Evolutionary conservation across 495 filamentous ascomycete genomes (phyloP).

Genomic region (Aspergillus taichungensis): DNA sequence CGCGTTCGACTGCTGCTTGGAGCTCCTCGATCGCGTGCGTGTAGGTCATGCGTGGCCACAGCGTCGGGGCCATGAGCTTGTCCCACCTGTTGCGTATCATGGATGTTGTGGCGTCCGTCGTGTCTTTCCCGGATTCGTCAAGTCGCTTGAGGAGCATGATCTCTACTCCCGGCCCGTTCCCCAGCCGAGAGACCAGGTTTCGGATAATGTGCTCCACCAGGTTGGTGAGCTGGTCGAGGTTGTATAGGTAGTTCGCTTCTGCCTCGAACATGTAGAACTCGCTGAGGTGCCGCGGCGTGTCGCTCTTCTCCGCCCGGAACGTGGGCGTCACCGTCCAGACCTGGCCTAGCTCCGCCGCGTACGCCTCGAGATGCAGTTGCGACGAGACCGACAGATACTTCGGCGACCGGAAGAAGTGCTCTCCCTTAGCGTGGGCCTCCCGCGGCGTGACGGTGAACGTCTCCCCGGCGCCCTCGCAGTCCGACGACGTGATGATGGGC

Average conservation of each 20-base stretch:
- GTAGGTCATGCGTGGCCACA: constrained; percentile 84
- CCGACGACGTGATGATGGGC: constrained; percentile 91
- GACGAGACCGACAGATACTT: constrained; percentile 95
- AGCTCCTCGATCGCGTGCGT: constrained; percentile 64
- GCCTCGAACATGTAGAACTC: constrained; percentile 99
- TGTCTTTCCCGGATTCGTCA: constrained; percentile 27
- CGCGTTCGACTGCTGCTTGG: constrained; percentile 44
- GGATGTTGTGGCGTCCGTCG: constrained; percentile 22
- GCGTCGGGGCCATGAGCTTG: constrained; percentile 44
- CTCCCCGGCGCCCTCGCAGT: constrained; percentile 94
- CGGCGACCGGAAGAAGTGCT: constrained; percentile 70
- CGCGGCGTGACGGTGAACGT: constrained; percentile 67
- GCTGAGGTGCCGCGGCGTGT: constrained; percentile 87
- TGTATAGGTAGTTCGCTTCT: constrained; percentile 69
- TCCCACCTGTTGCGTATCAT: constrained; percentile 61
- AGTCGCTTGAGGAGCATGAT: constrained; percentile 50
- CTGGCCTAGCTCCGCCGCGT: constrained; percentile 76
- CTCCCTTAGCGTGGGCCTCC: constrained; percentile 20
- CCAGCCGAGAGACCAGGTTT: constrained; percentile 47
- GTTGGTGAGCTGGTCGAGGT: constrained; percentile 61
- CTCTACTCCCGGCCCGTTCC: constrained; percentile 45
- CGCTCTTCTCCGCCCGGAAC: constrained; percentile 89
- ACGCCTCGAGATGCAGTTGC: constrained; percentile 89
- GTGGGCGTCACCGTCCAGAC: constrained; percentile 93
- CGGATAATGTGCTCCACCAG: constrained; percentile 71